Evolutionary conservation across 495 filamentous ascomycete species (phyloP).

Genomic region (Penicillium taxi): DNA sequence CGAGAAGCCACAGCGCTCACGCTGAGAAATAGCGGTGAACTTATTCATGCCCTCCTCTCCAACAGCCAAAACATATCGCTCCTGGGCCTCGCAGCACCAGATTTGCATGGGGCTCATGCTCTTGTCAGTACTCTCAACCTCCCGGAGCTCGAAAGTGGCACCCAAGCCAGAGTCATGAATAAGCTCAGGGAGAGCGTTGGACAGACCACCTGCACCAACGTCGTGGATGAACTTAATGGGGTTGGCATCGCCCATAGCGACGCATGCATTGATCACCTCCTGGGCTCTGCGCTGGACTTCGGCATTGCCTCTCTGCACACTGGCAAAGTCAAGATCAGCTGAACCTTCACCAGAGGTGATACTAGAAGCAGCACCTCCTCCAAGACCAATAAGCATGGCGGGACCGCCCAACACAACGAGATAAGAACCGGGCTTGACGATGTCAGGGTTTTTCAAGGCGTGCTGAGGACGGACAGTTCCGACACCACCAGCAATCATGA

Average conservation of each 20-base stretch:
- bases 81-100: conserved; percentile 96
- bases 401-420: conserved; percentile 91
- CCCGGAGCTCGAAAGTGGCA: conserved; percentile 81
- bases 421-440: conserved; percentile 75
- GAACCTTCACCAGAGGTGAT: conserved; percentile 80
- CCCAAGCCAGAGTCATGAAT: conserved; percentile 86
- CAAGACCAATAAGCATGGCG: conserved; percentile 94
- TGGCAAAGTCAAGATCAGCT: conserved; percentile 88
- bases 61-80: conserved; percentile 84
- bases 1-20: conserved; percentile 91
- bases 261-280: conserved; percentile 92
- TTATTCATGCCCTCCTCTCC: conserved; percentile 68
- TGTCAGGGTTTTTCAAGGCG: conserved; percentile 68
- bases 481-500: conserved; percentile 96
- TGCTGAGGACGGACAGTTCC: conserved; percentile 93
- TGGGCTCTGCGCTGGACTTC: conserved; percentile 93
- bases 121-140: conserved; percentile 80
- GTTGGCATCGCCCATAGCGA: conserved; percentile 69
- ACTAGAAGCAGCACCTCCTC: conserved; percentile 90
- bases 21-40: conserved; percentile 72
- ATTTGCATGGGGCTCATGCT: conserved; percentile 94
- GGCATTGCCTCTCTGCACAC: conserved; percentile 85
- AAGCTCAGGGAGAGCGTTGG: conserved; percentile 86
- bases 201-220: conserved; percentile 89
- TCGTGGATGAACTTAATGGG: conserved; percentile 96